A percentile compares a stretch with the other conserved stretches of the same genome.
Conservation (phyloP, 768 basidiomycete genomes). For the Xerocomellus amylosporus region DNA sequence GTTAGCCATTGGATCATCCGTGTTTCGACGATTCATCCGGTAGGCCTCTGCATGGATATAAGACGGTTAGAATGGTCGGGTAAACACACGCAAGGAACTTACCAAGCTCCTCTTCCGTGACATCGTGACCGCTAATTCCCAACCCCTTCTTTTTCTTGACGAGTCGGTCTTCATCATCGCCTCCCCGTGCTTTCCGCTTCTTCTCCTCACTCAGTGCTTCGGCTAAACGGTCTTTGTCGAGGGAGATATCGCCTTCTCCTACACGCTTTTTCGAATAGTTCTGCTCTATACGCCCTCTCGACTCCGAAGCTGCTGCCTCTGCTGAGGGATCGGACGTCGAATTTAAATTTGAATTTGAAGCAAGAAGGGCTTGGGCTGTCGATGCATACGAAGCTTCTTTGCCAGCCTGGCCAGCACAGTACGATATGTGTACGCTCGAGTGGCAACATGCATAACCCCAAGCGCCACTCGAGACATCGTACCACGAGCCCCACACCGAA, state of each 20-base stretch:
- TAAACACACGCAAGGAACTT: constrained; percentile 25
- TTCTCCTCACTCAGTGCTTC: constrained; percentile 74
- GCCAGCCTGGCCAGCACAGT: constrained; percentile 86
- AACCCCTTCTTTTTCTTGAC: constrained; percentile 59
- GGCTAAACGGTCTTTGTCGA: constrained; percentile 68
- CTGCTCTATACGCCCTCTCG: constrained; percentile 51
- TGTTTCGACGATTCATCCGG: constrained; percentile 64
- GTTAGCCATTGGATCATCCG: constrained; percentile 92
- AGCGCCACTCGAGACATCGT: constrained; percentile 57
- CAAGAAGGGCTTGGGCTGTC: constrained; percentile 64
- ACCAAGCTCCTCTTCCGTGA: constrained; percentile 89
- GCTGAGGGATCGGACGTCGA: constrained; percentile 27
- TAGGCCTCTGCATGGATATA: constrained; percentile 71
- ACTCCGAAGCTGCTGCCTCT: constrained; percentile 31
- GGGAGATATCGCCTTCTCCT: constrained; percentile 76
- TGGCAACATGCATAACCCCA: constrained; percentile 99
- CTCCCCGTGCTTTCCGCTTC: constrained; percentile 67
- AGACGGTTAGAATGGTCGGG: constrained; percentile 7
- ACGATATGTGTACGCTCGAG: constrained; percentile 79
- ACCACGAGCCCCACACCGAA: constrained; percentile 98
- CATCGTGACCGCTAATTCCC: constrained; percentile 62
- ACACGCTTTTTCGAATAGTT: constrained; percentile 76
- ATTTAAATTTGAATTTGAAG: constrained; percentile 36
- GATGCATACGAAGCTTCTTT: constrained; percentile 78
- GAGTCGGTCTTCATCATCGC: constrained; percentile 50